Conservation (phyloP, 2,329 filamentous ascomycete species). For the Stachybotrys echinatus region DNA sequence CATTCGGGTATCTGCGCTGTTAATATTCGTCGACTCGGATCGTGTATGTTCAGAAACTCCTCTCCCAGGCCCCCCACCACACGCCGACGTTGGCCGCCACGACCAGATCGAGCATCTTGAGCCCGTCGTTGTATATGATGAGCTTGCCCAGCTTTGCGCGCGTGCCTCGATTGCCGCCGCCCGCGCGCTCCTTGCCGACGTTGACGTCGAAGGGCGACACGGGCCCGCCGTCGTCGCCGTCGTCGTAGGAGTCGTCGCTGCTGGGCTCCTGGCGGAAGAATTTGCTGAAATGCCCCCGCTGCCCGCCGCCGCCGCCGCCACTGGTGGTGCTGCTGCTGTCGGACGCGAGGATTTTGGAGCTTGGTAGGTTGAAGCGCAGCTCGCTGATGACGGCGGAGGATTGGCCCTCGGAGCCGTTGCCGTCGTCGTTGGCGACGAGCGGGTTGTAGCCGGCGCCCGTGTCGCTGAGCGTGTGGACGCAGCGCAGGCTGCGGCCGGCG, state of each 20-base stretch:
- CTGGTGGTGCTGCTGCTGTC: slow-evolving; percentile 23
- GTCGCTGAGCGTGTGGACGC: slow-evolving; percentile 63
- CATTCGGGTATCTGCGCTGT: too few relatives aligned
- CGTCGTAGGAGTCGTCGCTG: slow-evolving; percentile 21
- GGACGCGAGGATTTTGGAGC: slow-evolving; percentile 39
- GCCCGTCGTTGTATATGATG: slow-evolving; percentile 79
- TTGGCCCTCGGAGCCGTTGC: slow-evolving; percentile 27
- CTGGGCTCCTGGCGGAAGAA: slow-evolving; percentile 22
- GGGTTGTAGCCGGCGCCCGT: slow-evolving; percentile 33
- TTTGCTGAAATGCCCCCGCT: slow-evolving; percentile 38
- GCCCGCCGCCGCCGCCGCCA: slow-evolving; percentile 24
- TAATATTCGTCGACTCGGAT: slow-evolving; percentile 11
- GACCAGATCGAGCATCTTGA: slow-evolving; percentile 92
- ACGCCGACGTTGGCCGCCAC: slow-evolving; percentile 88
- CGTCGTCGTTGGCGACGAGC: slow-evolving; percentile 29
- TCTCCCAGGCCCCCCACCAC: slow-evolving; percentile 88
- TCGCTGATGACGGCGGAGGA: slow-evolving; percentile 55
- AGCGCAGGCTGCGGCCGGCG: slow-evolving; percentile 69
- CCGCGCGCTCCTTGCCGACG: slow-evolving; percentile 76
- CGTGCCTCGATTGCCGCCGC: slow-evolving; percentile 79
- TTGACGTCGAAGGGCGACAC: slow-evolving; percentile 58
- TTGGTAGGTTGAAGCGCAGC: slow-evolving; percentile 82
- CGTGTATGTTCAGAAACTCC: slow-evolving; percentile 30
- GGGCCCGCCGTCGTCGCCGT: slow-evolving; percentile 34
- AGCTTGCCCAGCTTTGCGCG: slow-evolving; percentile 91